Evolutionary conservation across 1,139 yeast species (phyloP), one percentile per base, ranked within the genome.

Genomic region (Candida sanyaensis): DNA sequence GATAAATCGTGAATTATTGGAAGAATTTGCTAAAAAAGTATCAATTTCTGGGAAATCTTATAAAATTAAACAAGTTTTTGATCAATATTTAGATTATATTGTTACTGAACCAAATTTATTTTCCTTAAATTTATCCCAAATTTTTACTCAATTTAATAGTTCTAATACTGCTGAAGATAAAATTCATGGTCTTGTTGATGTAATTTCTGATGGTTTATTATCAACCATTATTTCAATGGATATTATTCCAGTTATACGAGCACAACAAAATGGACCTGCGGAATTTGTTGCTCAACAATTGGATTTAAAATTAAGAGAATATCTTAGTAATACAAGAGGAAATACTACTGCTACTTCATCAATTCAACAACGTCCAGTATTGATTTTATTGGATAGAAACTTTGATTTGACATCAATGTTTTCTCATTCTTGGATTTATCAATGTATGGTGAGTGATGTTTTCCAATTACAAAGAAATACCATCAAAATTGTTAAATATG

Each of bases 341-440:
- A 60, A 49, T 30, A 75, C 92, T 1, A 79, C 83, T 54, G 55
- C 55, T 21, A 60, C 51, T 27, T 58, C 53, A 51, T 62, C 60
- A 50, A 63, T 55, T 51, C 68, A 61, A 55, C 85, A 81, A 51
- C 75, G 96, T 52, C 83, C 89, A 4, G 97, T 93, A 12, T 74
- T 93, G 58, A 77, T 95, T 34, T 69, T 93, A 46, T 71, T 92
- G 50, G 99, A 93, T 66, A 80, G 99, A 63, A 89, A 88, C 60
- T 78, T 93, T 51, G 98, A 95, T 66, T 75, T 95, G 53, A 86
- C 93, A 2, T 86, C 96, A 27, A 92, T 93, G 98, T 85, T 95
- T 64, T 82, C 95, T 1, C 99, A 93, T 66, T 90, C 97, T 6
- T 92, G 99, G 98, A 91, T 96, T 45, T 93, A 93, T 64, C 97